Evolutionary conservation across 1,284 basidiomycete genomes (phyloP), one percentile per base, ranked within the genome.

Genomic region (Pulveroboletus sp.): DNA sequence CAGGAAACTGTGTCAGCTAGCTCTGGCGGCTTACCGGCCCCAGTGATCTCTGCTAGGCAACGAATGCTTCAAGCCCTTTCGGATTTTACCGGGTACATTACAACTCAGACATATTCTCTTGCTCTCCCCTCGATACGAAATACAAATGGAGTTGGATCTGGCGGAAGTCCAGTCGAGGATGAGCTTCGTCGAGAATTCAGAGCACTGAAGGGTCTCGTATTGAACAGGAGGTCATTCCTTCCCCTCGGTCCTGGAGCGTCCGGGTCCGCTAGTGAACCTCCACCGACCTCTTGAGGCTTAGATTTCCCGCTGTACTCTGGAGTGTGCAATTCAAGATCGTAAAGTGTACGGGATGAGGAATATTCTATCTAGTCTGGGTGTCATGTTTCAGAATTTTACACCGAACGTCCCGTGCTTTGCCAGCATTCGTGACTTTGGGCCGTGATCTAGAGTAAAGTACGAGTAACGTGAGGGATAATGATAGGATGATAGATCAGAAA

Each of bases 1-100:
- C 41, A 41, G 29, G 60, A 74, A 69, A 55, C 62, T 73, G 43
- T 69, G 71, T 47, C 73, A 10, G 69, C 72, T 32, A 63, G 74
- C 10, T 61, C 71, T 17, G 65, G 67, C 6, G 67, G 67, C 33
- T 21, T 44, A 47, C 70, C 66, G 1, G 40, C 62, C 3, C 63
- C 67, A 4, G 62, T 65, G 2, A 54, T 66, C 16, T 63, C 71
- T 9, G 61, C 73, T 4, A 65, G 76, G 12, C 78, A 81, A 60
- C 72, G 76, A 58, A 78, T 76, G n/a, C 68, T 80, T 19, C 73
- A 82, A 56, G 67, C 70, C 11, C 71, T 83, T 29, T 72, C 76
- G 10, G 77, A 80, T 62, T 73, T 83, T 57, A 83, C 80, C 3
- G 80, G 80, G 32, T 82, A 80, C 65, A 73, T 82, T 62, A 76